phyloP scores from a whole-genome alignment of 2,329 filamentous ascomycete genomes.

The Arachnomyces sp. region DNA sequence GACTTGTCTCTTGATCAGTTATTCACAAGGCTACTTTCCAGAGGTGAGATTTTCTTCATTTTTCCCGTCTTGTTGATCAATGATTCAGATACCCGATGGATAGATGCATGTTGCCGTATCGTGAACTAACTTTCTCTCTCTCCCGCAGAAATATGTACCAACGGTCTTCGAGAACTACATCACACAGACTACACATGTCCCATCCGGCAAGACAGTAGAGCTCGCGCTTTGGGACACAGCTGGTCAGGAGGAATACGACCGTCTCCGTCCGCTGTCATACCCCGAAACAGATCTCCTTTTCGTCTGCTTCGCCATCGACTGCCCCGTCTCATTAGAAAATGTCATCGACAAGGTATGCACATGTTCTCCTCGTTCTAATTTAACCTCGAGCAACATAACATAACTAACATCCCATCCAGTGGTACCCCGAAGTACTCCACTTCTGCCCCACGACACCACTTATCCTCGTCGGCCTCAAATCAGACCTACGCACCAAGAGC shows the following conservation, averaged over 20 bases:
- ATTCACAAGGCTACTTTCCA: slow-evolving; percentile 97
- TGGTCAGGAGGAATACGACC: slow-evolving; percentile 97
- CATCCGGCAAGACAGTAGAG: slow-evolving; percentile 88
- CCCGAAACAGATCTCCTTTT: slow-evolving; percentile 97
- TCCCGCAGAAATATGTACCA: slow-evolving; percentile 88
- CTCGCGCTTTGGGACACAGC: slow-evolving; percentile 97
- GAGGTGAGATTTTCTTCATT: slow-evolving; percentile 57
- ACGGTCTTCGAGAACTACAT: slow-evolving; percentile 99
- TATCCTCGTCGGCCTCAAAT: slow-evolving; percentile 92
- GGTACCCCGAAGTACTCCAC: slow-evolving; percentile 98
- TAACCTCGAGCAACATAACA: slow-evolving; percentile 7
- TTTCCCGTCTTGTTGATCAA: too few species aligned
- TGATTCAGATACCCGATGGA: slow-evolving; percentile 1
- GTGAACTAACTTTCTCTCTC: not conserved
- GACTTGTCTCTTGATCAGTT: slow-evolving; percentile 96
- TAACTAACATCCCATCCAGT: slow-evolving; percentile 49
- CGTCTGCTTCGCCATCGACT: slow-evolving; percentile 98
- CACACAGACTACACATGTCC: slow-evolving; percentile 83
- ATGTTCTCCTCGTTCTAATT: not conserved
- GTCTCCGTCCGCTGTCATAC: slow-evolving; percentile 89
- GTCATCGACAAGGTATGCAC: slow-evolving; percentile 88
- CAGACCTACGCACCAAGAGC: slow-evolving; percentile 88
- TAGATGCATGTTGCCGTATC: not conserved
- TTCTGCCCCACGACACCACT: slow-evolving; percentile 97
- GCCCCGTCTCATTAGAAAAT: slow-evolving; percentile 95